A percentile compares a stretch with the other conserved stretches of the same genome.
Conservation (phyloP, 1,139 yeast species). For the Taphrina confusa region DNA sequence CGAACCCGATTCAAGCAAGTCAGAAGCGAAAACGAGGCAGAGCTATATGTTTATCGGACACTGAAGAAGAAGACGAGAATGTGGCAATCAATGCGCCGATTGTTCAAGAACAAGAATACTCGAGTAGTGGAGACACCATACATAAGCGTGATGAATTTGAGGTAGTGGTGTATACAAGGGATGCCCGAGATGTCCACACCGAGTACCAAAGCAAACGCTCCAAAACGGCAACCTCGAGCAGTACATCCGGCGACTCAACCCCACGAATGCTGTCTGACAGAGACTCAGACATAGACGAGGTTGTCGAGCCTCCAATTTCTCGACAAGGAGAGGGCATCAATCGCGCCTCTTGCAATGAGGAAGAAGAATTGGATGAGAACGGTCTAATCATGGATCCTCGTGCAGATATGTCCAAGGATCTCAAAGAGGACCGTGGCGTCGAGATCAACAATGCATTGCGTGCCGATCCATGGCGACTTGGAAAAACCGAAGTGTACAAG, state of each 20-base stretch:
- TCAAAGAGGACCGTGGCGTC: background rate
- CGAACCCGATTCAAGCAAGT: background rate
- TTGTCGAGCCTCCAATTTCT: no score
- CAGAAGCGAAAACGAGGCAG: background rate
- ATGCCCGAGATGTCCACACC: no score
- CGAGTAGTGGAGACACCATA: no score
- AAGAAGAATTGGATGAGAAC: background rate
- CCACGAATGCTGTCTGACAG: background rate
- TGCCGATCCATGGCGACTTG: constrained; percentile 26
- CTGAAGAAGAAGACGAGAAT: background rate
- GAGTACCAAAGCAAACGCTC: no score
- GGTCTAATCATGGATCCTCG: constrained; percentile 1
- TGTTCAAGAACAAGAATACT: background rate
- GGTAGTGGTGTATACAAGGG: background rate
- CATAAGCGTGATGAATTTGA: constrained; percentile 1
- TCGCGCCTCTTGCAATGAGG: background rate
- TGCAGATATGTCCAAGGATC: background rate
- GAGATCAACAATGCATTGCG: constrained; percentile 5
- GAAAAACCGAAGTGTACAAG: background rate
- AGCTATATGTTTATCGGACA: background rate
- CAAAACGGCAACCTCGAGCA: background rate
- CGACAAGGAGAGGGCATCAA: background rate
- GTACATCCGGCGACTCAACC: background rate
- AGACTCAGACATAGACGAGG: background rate
- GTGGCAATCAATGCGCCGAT: background rate